These are phyloP conservation scores for Dryadomyces quercivorus DNA, from an alignment of 2,329 filamentous ascomycete species.

Conservation along the genomic window DNA sequence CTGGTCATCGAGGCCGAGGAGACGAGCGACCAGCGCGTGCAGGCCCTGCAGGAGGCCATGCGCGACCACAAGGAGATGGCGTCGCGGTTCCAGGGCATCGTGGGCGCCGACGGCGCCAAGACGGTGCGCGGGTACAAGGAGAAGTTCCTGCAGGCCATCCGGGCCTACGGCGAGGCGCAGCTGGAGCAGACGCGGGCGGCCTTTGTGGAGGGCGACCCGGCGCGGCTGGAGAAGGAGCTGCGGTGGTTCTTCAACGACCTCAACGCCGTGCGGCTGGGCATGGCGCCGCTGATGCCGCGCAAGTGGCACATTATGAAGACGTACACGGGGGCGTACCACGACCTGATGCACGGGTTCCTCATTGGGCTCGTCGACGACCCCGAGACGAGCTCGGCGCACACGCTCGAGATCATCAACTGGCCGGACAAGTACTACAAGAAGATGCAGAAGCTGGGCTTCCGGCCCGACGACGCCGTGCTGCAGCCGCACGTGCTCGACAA, in stretches of 20 bases:
- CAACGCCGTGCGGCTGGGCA: slow-evolving; percentile 85
- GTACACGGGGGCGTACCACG: slow-evolving; percentile 84
- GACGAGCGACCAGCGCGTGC: slow-evolving; percentile 85
- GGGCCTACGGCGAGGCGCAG: slow-evolving; percentile 58
- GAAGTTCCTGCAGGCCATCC: slow-evolving; percentile 77
- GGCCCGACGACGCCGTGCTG: slow-evolving; percentile 51
- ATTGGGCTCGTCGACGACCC: slow-evolving; percentile 72
- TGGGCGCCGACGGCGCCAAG: slow-evolving; percentile 67
- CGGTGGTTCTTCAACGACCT: slow-evolving; percentile 98
- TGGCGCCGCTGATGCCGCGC: slow-evolving; percentile 83
- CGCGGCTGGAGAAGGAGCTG: slow-evolving; percentile 72
- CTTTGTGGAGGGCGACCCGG: slow-evolving; percentile 70
- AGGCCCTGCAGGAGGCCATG: slow-evolving; percentile 85
- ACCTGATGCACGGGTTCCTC: slow-evolving; percentile 90
- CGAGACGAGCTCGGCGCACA: slow-evolving; percentile 72
- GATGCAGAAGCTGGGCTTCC: slow-evolving; percentile 81
- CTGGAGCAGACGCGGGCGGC: slow-evolving; percentile 59
- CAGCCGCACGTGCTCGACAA: slow-evolving; percentile 81
- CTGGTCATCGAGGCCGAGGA: slow-evolving; percentile 92
- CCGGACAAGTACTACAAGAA: slow-evolving; percentile 92
- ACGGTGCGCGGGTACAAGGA: slow-evolving; percentile 92
- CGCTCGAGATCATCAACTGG: slow-evolving; percentile 88
- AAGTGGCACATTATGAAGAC: slow-evolving; percentile 94
- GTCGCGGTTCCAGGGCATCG: slow-evolving; percentile 81
- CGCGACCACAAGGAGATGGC: slow-evolving; percentile 94